phyloP scores from a whole-genome alignment of 2,329 filamentous ascomycete genomes.

The Knufia petricola region DNA sequence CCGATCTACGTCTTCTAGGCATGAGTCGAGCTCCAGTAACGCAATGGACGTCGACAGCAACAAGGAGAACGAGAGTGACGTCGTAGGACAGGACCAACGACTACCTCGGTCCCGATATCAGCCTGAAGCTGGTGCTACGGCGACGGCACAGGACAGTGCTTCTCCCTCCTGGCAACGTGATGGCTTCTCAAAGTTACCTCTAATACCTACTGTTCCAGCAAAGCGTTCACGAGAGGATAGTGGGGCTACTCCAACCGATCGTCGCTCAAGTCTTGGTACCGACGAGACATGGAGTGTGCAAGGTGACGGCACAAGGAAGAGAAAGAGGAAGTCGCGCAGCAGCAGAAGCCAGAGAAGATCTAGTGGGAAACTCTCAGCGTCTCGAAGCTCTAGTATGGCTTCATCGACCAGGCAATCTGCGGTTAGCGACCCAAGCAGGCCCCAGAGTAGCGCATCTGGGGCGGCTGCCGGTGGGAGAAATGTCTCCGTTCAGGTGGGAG shows the following conservation, averaged over 20 bases:
- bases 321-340: background rate
- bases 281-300: background rate
- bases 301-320: background rate
- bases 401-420: background rate
- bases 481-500: background rate
- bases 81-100: too few relatives aligned
- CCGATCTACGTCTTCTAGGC: constrained; percentile 4
- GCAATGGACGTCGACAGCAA: background rate
- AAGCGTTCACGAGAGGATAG: background rate
- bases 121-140: background rate
- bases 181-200: background rate
- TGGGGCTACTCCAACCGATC: background rate
- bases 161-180: background rate
- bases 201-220: background rate
- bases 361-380: background rate
- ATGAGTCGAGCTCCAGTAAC: constrained; percentile 8
- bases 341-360: background rate
- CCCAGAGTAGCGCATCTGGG: background rate
- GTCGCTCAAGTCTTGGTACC: background rate
- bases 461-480: background rate
- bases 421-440: background rate
- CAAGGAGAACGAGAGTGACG: constrained; percentile 1
- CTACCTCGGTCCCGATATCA: background rate
- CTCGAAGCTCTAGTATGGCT: constrained; percentile 3
- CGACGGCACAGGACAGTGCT: background rate